A percentile compares a stretch with the other conserved stretches of the same genome.
Evolutionary conservation across 2,329 filamentous ascomycete species (phyloP).

Genomic region (Scolecobasidium constrictum): DNA sequence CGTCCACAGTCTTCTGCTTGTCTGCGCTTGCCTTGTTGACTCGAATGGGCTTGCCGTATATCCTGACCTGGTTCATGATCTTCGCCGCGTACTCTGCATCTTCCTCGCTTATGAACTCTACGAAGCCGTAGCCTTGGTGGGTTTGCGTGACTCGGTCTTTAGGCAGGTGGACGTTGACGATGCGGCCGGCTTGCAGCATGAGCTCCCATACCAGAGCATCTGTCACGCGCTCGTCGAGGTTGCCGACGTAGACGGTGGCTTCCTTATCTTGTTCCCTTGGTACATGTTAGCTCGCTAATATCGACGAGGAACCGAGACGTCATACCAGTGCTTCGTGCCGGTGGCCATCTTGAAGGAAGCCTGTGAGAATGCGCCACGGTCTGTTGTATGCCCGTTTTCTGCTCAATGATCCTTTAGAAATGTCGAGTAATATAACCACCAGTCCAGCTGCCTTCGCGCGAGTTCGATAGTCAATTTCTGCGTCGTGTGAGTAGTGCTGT

Average conservation of each 20-base stretch:
- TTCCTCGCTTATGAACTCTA: conserved; percentile 91
- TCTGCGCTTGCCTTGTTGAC: conserved; percentile 93
- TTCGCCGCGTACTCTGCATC: conserved; percentile 95
- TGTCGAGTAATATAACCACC: neutral
- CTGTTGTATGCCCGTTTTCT: neutral
- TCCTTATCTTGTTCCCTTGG: conserved; percentile 95
- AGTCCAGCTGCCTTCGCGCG: neutral
- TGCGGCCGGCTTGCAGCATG: conserved; percentile 94
- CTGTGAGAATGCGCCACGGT: neutral
- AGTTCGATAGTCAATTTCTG: neutral
- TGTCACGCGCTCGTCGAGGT: conserved; percentile 91
- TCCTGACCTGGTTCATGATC: conserved; percentile 89
- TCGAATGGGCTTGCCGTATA: conserved; percentile 89
- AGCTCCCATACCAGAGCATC: conserved; percentile 92
- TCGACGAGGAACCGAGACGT: conserved; percentile 5
- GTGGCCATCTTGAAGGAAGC: conserved; percentile 41
- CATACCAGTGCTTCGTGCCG: conserved; percentile 67
- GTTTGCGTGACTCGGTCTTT: conserved; percentile 96
- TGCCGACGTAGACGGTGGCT: conserved; percentile 94
- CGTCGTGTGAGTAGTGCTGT: neutral
- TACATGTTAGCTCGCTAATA: conserved; percentile 6
- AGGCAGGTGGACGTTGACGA: conserved; percentile 95
- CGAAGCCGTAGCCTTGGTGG: conserved; percentile 97
- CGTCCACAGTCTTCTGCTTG: conserved; percentile 86
- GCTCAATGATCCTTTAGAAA: neutral